Evolutionary conservation across 495 filamentous ascomycete species (phyloP), one percentile per base, ranked within the genome.

Genomic region (Pseudomonodictys pantanalensis): DNA sequence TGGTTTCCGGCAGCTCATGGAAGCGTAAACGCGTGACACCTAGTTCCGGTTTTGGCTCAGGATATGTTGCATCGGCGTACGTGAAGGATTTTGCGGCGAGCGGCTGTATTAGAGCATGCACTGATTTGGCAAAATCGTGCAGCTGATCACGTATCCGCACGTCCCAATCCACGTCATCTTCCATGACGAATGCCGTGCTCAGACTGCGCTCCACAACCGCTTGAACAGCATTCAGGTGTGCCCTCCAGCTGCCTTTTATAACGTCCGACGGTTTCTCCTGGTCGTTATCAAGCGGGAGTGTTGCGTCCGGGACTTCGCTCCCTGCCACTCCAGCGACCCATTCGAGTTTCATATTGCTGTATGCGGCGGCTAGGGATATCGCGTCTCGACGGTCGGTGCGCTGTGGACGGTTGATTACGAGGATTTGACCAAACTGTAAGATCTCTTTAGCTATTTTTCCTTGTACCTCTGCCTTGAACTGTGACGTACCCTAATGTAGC

Each of bases 161-260:
- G 39, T 83, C 80, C 81, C 81, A 84, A 64, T 83, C 81, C 17
- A 75, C 74, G 44, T 83, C 81, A 48, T 84, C 81, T 66, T 84
- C 81, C 41, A 84, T 50, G 3, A 83, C 77, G 11, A 84, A 56
- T n/a, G 80, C 80, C 0, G 76, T 76, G 0, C 71, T 66, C n/a
- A 80, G 65, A 11, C 66, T 62, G 28, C 78, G 29, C 51, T 42
- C 8, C n/a, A 65, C 67, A 45, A 51, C 70, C 67, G 32, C 61
- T 38, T 53, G 52, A 15, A 71, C 57, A 33, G 68, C 66, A 46
- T 74, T 72, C 50, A 69, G 70, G 68, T 49, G 79, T 63, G 64
- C 73, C 35, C 75, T 72, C 77, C 73, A 79, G 54, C 65, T 68
- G 8, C 71, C 69, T 65, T 54, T 56, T 18, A 26, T 11, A 18